Percentiles rank a stretch among this genome's conserved stretches.
Conservation (phyloP, 495 filamentous ascomycete genomes). For the Penicillium desertorum region DNA sequence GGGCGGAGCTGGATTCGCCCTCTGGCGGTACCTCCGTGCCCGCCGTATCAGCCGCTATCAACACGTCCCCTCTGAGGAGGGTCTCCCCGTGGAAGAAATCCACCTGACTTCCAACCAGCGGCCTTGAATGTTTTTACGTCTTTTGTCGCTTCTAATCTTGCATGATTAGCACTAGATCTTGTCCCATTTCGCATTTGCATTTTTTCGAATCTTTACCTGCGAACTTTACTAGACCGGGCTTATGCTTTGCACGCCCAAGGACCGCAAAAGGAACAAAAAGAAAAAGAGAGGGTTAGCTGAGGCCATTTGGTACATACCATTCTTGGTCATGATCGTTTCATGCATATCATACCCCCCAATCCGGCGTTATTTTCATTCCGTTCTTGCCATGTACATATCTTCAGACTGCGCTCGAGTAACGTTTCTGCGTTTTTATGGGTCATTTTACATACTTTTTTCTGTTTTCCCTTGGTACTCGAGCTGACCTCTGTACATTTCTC, state of each 20-base stretch:
- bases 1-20: constrained; percentile 29
- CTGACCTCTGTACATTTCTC: neutral
- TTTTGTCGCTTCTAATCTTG: constrained; percentile 6
- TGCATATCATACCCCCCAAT: constrained; percentile 32
- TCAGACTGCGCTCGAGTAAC: constrained; percentile 2
- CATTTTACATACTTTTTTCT: neutral
- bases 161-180: constrained; percentile 19
- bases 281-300: constrained; percentile 7
- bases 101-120: constrained; percentile 17
- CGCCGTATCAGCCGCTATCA: constrained; percentile 35
- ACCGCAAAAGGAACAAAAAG: neutral
- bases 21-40: constrained; percentile 25
- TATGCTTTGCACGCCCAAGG: neutral
- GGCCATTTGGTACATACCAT: constrained; percentile 23
- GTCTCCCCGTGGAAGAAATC: constrained; percentile 29
- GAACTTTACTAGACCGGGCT: neutral
- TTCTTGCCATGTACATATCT: constrained; percentile 3
- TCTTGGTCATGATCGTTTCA: constrained; percentile 26
- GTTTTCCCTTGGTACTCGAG: neutral
- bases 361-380: constrained; percentile 19
- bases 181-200: constrained; percentile 18
- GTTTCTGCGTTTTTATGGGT: neutral
- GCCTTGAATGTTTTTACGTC: constrained; percentile 11
- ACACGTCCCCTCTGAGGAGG: constrained; percentile 38
- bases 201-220: neutral